Percentiles rank a stretch among this genome's conserved stretches.
These are phyloP conservation scores for Eremochloa ophiuroides DNA, from an alignment of 176 grass and related monocot genomes.

Conservation along the genomic window DNA sequence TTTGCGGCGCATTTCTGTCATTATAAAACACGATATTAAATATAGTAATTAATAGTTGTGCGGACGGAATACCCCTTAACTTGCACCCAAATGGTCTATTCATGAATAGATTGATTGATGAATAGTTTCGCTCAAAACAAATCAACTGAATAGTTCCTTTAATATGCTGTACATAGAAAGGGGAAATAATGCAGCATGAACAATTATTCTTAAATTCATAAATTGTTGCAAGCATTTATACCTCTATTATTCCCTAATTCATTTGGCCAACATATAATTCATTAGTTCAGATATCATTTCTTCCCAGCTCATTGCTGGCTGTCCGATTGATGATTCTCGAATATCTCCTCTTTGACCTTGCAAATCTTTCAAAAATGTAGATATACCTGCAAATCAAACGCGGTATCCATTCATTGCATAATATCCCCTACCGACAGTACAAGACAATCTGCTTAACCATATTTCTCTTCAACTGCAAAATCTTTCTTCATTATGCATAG, in stretches of 20 bases:
- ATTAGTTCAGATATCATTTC: slow-evolving; percentile 2
- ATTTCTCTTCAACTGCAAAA: slow-evolving; percentile 25
- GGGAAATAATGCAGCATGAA: neutral
- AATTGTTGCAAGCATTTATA: neutral
- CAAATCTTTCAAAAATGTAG: slow-evolving; percentile 19
- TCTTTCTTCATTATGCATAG: slow-evolving; percentile 16
- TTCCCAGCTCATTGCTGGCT: slow-evolving; percentile 25
- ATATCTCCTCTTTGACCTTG: slow-evolving; percentile 33
- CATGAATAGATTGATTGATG: no score
- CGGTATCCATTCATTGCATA: slow-evolving; percentile 6
- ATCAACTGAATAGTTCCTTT: no score
- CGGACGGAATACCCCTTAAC: neutral
- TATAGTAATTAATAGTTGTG: neutral
- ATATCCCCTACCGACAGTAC: slow-evolving; percentile 28
- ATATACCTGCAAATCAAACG: neutral
- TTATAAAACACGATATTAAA: neutral
- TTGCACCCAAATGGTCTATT: neutral
- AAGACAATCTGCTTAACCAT: slow-evolving; percentile 15
- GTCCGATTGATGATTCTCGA: slow-evolving; percentile 3
- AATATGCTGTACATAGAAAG: neutral
- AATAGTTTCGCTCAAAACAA: neutral
- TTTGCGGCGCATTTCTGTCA: neutral
- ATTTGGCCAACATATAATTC: slow-evolving; percentile 17
- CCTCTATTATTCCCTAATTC: neutral
- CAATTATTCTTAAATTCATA: neutral